Percentiles rank a stretch among this genome's conserved stretches.
Conservation (phyloP, 2,329 filamentous ascomycete species). For the Thermothelomyces thermophilus region DNA sequence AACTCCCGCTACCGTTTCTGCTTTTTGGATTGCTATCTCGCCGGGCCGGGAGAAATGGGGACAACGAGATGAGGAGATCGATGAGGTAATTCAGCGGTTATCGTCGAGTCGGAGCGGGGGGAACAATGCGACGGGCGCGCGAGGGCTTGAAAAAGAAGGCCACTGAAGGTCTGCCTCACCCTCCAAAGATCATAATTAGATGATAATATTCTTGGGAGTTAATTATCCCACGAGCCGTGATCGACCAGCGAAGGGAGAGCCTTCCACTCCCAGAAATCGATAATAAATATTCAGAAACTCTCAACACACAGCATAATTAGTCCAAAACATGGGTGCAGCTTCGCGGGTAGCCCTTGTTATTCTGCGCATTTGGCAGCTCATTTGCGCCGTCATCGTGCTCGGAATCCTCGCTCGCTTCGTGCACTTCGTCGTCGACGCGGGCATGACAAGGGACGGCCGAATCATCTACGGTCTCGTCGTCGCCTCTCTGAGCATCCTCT, state of each 20-base stretch:
- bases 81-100: background rate
- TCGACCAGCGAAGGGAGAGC: too few relatives aligned
- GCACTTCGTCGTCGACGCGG: conserved; percentile 6
- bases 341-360: conserved; percentile 6
- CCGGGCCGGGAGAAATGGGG: too few relatives aligned
- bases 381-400: conserved; percentile 19
- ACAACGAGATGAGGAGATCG: too few relatives aligned
- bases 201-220: too few relatives aligned
- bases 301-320: too few relatives aligned
- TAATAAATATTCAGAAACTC: too few relatives aligned
- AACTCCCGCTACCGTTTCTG: too few relatives aligned
- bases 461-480: conserved; percentile 18
- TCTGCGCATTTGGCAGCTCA: conserved; percentile 19
- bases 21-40: too few relatives aligned
- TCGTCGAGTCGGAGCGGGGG: too few relatives aligned
- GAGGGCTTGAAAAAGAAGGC: background rate
- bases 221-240: too few relatives aligned
- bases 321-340: conserved; percentile 15
- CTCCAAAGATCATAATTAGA: too few relatives aligned
- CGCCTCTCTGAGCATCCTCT: conserved; percentile 18
- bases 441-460: conserved; percentile 9
- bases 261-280: too few relatives aligned
- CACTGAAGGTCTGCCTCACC: background rate
- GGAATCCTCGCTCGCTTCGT: conserved; percentile 18
- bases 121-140: background rate